Percentiles rank a stretch among this genome's conserved stretches.
phyloP scores from a whole-genome alignment of 179 eudicot genomes.

The Sideroxylon spinosum region DNA sequence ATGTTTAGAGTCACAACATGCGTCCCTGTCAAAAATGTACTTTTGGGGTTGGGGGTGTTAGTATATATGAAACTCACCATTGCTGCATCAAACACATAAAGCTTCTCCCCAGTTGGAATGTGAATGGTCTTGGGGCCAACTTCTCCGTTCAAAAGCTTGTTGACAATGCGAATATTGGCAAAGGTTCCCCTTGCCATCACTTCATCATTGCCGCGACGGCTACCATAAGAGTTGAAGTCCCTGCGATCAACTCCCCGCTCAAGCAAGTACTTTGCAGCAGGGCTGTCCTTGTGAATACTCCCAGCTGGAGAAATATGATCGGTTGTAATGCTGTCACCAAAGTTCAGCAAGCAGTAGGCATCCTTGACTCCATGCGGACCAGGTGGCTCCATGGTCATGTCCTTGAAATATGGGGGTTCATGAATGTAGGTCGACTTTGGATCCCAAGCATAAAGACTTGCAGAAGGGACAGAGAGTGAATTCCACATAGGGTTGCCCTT shows the following conservation, averaged over 20 bases:
- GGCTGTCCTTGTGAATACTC: slow-evolving; percentile 93
- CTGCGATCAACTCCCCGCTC: slow-evolving; percentile 89
- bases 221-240: slow-evolving; percentile 96
- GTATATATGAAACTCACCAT: slow-evolving; percentile 36
- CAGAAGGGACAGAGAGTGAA: slow-evolving; percentile 67
- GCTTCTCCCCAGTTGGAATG: slow-evolving; percentile 83
- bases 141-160: slow-evolving; percentile 82
- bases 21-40: not conserved
- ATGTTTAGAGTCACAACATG: not conserved
- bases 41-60: not conserved
- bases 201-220: slow-evolving; percentile 97
- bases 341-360: slow-evolving; percentile 89
- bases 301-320: slow-evolving; percentile 99
- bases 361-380: slow-evolving; percentile 93
- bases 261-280: slow-evolving; percentile 85
- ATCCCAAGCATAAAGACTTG: slow-evolving; percentile 84
- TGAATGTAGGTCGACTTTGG: slow-evolving; percentile 88
- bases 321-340: slow-evolving; percentile 97
- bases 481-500: slow-evolving; percentile 98
- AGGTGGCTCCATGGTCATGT: slow-evolving; percentile 88
- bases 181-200: slow-evolving; percentile 99
- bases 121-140: slow-evolving; percentile 93
- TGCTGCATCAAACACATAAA: slow-evolving; percentile 85
- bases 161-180: slow-evolving; percentile 93
- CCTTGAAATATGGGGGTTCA: slow-evolving; percentile 93